Evolutionary conservation across 768 basidiomycete genomes (phyloP).

Genomic region (Tephrocybe sp.): DNA sequence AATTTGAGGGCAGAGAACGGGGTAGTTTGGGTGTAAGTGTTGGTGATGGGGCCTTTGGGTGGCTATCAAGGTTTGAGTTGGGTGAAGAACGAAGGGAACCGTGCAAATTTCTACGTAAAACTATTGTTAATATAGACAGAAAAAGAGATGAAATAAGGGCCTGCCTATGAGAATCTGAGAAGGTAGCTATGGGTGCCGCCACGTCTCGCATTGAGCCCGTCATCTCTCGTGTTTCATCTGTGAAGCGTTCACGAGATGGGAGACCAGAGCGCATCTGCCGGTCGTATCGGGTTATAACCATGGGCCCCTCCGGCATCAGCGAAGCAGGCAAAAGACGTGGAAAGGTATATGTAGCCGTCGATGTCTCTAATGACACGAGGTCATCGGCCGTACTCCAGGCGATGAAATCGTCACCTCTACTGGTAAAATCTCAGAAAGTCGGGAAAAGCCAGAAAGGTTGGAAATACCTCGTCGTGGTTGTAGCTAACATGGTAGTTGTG

Average conservation of each 20-base stretch:
- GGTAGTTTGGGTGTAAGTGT: no score
- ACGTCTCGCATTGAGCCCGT: not conserved
- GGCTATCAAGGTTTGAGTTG: not conserved
- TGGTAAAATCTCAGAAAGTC: no score
- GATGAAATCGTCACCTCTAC: no score
- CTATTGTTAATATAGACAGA: not conserved
- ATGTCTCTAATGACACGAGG: slow-evolving; percentile 28
- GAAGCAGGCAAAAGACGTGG: slow-evolving; percentile 43
- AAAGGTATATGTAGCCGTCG: slow-evolving; percentile 46
- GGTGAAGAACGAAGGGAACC: not conserved
- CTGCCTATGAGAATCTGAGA: not conserved
- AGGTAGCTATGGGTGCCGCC: not conserved
- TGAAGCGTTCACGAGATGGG: not conserved
- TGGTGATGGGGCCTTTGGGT: not conserved
- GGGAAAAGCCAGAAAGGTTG: no score
- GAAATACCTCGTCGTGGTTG: not conserved
- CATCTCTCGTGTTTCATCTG: not conserved
- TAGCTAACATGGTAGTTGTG: not conserved
- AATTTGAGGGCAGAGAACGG: not conserved
- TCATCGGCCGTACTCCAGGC: not conserved
- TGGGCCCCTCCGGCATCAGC: slow-evolving; percentile 36
- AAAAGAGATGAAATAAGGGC: not conserved
- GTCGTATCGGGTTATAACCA: slow-evolving; percentile 29
- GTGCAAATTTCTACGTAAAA: no score
- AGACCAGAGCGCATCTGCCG: not conserved